Conservation (phyloP, 257 asterid species). For the Eucommia ulmoides region DNA sequence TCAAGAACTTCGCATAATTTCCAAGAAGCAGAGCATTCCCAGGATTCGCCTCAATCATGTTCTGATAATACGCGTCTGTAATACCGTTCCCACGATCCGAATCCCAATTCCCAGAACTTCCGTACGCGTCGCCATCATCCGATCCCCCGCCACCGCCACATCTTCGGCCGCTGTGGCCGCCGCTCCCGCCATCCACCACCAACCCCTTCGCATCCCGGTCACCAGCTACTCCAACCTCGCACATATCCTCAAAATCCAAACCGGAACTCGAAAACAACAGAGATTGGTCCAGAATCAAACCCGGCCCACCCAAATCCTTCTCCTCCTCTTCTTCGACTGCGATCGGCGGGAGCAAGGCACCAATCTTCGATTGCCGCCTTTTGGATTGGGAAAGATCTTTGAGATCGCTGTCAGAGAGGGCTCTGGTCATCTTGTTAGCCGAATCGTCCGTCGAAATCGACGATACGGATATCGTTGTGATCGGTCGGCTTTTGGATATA, state of each 20-base stretch:
- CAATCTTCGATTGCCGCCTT: slow-evolving; percentile 10
- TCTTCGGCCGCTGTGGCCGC: slow-evolving; percentile 10
- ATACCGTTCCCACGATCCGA: slow-evolving; percentile 9
- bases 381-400: background rate
- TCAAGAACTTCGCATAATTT: slow-evolving; percentile 47
- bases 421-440: slow-evolving; percentile 9
- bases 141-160: slow-evolving; percentile 9
- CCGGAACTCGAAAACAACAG: slow-evolving; percentile 4
- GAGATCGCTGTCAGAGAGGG: slow-evolving; percentile 10
- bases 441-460: background rate
- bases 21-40: slow-evolving; percentile 28
- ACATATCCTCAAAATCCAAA: slow-evolving; percentile 4
- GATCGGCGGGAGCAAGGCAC: slow-evolving; percentile 4
- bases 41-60: slow-evolving; percentile 37
- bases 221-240: slow-evolving; percentile 4
- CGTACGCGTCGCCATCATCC: slow-evolving; percentile 9
- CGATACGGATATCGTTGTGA: slow-evolving; percentile 1
- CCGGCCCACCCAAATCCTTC: background rate
- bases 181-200: slow-evolving; percentile 14
- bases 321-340: slow-evolving; percentile 3
- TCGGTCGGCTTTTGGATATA: slow-evolving; percentile 9
- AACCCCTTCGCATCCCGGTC: slow-evolving; percentile 4
- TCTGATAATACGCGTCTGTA: slow-evolving; percentile 27
- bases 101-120: slow-evolving; percentile 16
- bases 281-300: background rate